phyloP scores from a whole-genome alignment of 306 rosid genomes.

The Prunus fruticosa region DNA sequence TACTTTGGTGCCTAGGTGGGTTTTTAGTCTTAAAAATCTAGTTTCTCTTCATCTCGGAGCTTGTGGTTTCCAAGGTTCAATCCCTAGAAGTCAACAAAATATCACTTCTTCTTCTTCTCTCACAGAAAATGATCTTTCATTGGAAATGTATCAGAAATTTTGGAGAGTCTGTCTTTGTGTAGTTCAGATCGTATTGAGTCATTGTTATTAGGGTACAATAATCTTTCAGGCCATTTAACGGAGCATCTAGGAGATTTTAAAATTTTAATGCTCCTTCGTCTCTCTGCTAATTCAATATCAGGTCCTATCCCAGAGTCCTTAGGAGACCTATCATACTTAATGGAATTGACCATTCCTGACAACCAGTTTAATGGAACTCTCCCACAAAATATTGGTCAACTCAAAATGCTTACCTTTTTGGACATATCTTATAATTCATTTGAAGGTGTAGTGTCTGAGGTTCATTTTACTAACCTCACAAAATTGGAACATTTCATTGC shows the following conservation, averaged over 20 bases:
- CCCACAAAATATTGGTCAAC: conserved; percentile 8
- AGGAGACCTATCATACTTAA: conserved; percentile 3
- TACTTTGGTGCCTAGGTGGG: conserved; percentile 5
- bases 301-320: conserved; percentile 9
- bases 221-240: conserved; percentile 12
- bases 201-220: accelerated
- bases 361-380: conserved; percentile 18
- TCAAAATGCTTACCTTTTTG: neutral
- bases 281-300: neutral
- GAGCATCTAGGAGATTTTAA: neutral
- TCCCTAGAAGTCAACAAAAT: conserved; percentile 12
- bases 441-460: neutral
- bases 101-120: neutral
- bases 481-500: neutral
- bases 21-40: conserved; percentile 2
- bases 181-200: neutral
- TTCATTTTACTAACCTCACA: conserved; percentile 13
- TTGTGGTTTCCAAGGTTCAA: neutral
- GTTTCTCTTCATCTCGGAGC: neutral
- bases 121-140: neutral
- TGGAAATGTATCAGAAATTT: neutral
- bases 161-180: conserved; percentile 1
- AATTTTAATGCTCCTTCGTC: neutral
- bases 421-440: neutral
- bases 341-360: accelerated